Evolutionary conservation across 306 rosid genomes (phyloP).

Genomic region (Vigna mungo): DNA sequence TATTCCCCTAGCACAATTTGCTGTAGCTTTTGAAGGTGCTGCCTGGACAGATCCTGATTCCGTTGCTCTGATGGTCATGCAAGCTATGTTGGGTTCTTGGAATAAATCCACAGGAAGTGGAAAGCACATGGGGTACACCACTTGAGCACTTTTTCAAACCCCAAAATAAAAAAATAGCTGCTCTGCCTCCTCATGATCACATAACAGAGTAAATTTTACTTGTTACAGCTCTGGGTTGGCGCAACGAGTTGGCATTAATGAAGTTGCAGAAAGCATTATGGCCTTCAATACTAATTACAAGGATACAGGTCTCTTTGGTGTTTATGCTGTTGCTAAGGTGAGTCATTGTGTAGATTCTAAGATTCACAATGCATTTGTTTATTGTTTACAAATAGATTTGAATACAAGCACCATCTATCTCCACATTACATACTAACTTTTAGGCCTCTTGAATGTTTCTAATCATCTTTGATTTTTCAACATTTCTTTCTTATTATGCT

Average conservation of each 20-base stretch:
- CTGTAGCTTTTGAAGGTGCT: slow-evolving; percentile 85
- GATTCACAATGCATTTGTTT: background rate
- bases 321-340: slow-evolving; percentile 47
- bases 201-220: slow-evolving; percentile 5
- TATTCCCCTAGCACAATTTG: slow-evolving; percentile 80
- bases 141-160: slow-evolving; percentile 11
- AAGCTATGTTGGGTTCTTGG: slow-evolving; percentile 89
- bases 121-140: slow-evolving; percentile 88
- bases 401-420: background rate
- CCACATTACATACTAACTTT: background rate
- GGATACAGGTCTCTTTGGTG: slow-evolving; percentile 44
- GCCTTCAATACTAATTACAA: slow-evolving; percentile 46
- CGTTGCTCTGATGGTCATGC: slow-evolving; percentile 86
- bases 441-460: slow-evolving; percentile 11
- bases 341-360: background rate
- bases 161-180: background rate
- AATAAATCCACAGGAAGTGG: slow-evolving; percentile 75
- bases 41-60: slow-evolving; percentile 95
- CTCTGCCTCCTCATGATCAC: background rate
- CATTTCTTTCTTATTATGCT: background rate
- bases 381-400: slow-evolving; percentile 4
- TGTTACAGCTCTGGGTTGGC: slow-evolving; percentile 44
- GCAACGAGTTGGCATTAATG: slow-evolving; percentile 46
- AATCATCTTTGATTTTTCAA: background rate
- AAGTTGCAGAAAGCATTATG: slow-evolving; percentile 46